phyloP scores from a whole-genome alignment of 164 flowering plant genomes.

The Nymphaea thermarum region DNA sequence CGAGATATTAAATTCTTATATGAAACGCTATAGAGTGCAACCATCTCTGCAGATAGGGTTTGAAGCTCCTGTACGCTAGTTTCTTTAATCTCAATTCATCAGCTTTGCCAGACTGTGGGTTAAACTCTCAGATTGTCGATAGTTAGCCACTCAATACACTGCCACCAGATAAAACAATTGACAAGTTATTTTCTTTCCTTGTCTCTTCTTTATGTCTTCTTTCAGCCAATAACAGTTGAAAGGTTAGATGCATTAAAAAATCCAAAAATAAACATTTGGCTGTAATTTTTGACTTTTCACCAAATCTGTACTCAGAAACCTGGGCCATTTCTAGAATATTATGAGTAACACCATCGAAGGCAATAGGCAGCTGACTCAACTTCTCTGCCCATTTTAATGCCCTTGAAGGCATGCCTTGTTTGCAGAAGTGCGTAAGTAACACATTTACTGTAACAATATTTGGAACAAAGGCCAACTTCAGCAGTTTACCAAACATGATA shows the following conservation, averaged over 20 bases:
- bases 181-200: neutral
- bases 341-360: constrained; percentile 51
- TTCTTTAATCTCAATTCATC: neutral
- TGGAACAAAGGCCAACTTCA: constrained; percentile 80
- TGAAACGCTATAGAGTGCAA: too few species aligned
- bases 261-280: constrained; percentile 53
- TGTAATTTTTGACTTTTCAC: constrained; percentile 17
- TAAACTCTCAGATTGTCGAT: neutral
- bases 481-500: constrained; percentile 64
- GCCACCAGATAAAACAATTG: too few species aligned
- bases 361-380: constrained; percentile 39
- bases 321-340: constrained; percentile 47
- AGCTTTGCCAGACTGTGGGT: neutral
- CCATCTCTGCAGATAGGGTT: too few species aligned
- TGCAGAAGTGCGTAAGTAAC: constrained; percentile 65
- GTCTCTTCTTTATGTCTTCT: neutral
- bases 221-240: constrained; percentile 20
- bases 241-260: constrained; percentile 75
- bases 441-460: constrained; percentile 58
- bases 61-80: neutral
- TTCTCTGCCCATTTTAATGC: constrained; percentile 62
- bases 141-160: neutral
- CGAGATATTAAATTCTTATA: too few species aligned
- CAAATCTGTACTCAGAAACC: constrained; percentile 17
- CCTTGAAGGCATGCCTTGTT: constrained; percentile 65